Conservation (phyloP, 495 filamentous ascomycete species). For the Parmelia sp. region DNA sequence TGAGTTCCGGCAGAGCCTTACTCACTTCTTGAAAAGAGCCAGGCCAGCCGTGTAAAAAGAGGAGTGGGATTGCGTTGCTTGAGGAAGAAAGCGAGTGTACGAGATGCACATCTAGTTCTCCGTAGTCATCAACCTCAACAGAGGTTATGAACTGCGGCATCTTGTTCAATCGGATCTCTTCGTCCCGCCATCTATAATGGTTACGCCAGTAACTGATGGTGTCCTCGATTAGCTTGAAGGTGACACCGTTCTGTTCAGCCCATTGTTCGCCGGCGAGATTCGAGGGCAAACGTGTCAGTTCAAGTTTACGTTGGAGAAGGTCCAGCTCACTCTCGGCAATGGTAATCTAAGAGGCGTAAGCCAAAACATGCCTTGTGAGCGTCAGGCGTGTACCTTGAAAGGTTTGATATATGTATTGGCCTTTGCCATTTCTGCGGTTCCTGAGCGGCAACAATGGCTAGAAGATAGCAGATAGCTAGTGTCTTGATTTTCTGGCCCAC, state of each 20-base stretch:
- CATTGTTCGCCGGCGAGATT: constrained; percentile 7
- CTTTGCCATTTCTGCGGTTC: not conserved
- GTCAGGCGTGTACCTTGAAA: not conserved
- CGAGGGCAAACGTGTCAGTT: constrained; percentile 45
- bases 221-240: constrained; percentile 10
- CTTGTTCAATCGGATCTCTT: not conserved
- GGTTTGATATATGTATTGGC: not conserved
- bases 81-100: constrained; percentile 25
- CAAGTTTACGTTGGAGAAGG: constrained; percentile 49
- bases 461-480: too few species aligned
- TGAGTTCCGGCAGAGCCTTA: constrained; percentile 28
- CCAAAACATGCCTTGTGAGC: not conserved
- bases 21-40: constrained; percentile 35
- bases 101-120: constrained; percentile 21
- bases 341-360: constrained; percentile 10
- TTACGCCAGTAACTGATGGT: constrained; percentile 33
- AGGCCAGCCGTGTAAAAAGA: constrained; percentile 38
- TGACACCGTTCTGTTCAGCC: constrained; percentile 15
- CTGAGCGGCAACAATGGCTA: not conserved
- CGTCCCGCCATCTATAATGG: not conserved
- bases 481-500: too few species aligned
- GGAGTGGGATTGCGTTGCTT: constrained; percentile 31
- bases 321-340: constrained; percentile 35
- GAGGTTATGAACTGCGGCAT: not conserved
- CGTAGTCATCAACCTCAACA: not conserved